These are phyloP conservation scores for Emericellopsis terricola DNA, from an alignment of 495 filamentous ascomycete genomes.

Conservation along the genomic window DNA sequence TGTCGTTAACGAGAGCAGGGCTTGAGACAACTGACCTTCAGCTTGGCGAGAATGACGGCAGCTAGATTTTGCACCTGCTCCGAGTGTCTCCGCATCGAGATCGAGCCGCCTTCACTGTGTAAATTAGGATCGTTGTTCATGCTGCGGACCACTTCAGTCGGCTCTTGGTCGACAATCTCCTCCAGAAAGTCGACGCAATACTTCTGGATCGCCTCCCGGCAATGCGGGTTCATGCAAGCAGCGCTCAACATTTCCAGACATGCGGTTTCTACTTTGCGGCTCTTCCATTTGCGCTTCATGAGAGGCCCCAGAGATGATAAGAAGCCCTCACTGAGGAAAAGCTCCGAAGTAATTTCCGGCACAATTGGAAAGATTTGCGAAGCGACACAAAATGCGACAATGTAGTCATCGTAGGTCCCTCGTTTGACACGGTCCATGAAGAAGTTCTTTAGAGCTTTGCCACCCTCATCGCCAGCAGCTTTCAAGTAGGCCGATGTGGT, in stretches of 20 bases:
- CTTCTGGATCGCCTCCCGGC: slow-evolving; percentile 61
- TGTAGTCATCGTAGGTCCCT: slow-evolving; percentile 38
- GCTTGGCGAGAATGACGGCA: slow-evolving; percentile 70
- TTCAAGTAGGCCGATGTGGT: slow-evolving; percentile 67
- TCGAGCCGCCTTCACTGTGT: slow-evolving; percentile 19
- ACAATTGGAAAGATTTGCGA: slow-evolving; percentile 73
- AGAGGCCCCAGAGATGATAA: slow-evolving; percentile 47
- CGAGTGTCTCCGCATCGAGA: slow-evolving; percentile 29
- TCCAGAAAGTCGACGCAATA: slow-evolving; percentile 72
- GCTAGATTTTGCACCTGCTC: slow-evolving; percentile 41
- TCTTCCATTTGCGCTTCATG: slow-evolving; percentile 56
- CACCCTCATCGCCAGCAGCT: slow-evolving; percentile 47
- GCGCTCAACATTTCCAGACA: slow-evolving; percentile 77
- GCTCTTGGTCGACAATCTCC: slow-evolving; percentile 50
- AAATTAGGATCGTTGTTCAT: slow-evolving; percentile 20
- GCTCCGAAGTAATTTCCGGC: slow-evolving; percentile 42
- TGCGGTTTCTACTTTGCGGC: slow-evolving; percentile 59
- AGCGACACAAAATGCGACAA: slow-evolving; percentile 74
- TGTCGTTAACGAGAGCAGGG: slow-evolving; percentile 1
- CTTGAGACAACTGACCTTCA: slow-evolving; percentile 27
- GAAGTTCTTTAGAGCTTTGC: slow-evolving; percentile 45
- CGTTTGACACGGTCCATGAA: slow-evolving; percentile 32
- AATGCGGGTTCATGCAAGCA: slow-evolving; percentile 65
- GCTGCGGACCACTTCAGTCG: slow-evolving; percentile 37
- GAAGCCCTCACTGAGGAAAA: slow-evolving; percentile 80